phyloP scores from a whole-genome alignment of 805 yeast genomes.

The Torulaspora delbrueckii region DNA sequence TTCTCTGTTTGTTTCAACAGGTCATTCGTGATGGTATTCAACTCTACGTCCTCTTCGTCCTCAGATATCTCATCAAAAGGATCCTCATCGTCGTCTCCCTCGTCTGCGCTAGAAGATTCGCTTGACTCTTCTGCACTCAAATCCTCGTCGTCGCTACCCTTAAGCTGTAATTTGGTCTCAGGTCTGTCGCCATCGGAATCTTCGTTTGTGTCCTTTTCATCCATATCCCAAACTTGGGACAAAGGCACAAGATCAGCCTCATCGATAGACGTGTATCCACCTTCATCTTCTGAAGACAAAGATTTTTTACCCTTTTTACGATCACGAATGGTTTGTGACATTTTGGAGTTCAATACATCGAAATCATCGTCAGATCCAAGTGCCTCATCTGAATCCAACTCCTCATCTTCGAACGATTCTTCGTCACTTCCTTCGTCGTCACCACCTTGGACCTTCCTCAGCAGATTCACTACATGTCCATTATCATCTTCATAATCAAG shows the following conservation, averaged over 20 bases:
- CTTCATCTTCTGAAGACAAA: conserved; percentile 45
- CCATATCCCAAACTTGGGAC: conserved; percentile 87
- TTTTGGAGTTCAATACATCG: conserved; percentile 57
- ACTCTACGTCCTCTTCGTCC: conserved; percentile 50
- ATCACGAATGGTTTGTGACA: conserved; percentile 66
- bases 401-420: conserved; percentile 52
- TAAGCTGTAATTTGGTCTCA: conserved; percentile 15
- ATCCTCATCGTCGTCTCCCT: conserved; percentile 27
- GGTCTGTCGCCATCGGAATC: conserved; percentile 24
- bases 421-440: conserved; percentile 29
- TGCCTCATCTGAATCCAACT: conserved; percentile 83
- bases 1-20: conserved; percentile 34
- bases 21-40: conserved; percentile 45
- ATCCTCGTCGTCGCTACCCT: conserved; percentile 22
- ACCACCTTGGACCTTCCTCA: conserved; percentile 27
- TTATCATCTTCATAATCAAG: conserved; percentile 23
- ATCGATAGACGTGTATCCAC: conserved; percentile 68
- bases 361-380: conserved; percentile 75
- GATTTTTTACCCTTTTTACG: conserved; percentile 38
- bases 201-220: conserved; percentile 39
- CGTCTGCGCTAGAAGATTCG: conserved; percentile 19
- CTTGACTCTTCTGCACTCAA: conserved; percentile 11
- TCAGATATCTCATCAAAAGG: conserved; percentile 38
- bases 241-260: conserved; percentile 69
- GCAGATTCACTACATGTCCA: conserved; percentile 39